Evolutionary conservation across 2,329 filamentous ascomycete species (phyloP).

Genomic region (Neofusicoccum umdonicola): DNA sequence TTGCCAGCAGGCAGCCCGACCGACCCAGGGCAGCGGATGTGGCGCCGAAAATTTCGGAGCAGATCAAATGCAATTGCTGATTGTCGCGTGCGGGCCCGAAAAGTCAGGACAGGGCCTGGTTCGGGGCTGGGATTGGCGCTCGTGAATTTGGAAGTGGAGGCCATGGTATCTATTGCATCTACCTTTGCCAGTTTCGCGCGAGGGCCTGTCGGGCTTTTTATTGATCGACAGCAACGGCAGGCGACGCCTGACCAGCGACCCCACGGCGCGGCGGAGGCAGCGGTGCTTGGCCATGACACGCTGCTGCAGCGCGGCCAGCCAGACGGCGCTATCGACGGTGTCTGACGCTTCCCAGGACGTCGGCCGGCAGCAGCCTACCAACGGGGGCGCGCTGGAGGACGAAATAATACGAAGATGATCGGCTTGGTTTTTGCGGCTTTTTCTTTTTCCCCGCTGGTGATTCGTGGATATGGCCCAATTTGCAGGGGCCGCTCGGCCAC

Average conservation of each 20-base stretch:
- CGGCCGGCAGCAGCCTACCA: constrained; percentile 5
- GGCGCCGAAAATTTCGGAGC: constrained; percentile 19
- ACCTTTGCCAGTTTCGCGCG: constrained; percentile 7
- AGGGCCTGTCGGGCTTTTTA: constrained; percentile 16
- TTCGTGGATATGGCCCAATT: constrained; percentile 10
- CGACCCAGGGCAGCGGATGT: constrained; percentile 12
- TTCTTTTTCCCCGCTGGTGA: constrained; percentile 17
- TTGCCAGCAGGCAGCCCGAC: neutral
- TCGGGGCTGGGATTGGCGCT: constrained; percentile 4
- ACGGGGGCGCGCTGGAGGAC: neutral
- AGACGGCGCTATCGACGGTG: constrained; percentile 13
- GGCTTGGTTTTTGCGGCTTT: constrained; percentile 16
- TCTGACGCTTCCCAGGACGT: constrained; percentile 13
- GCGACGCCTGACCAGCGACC: constrained; percentile 14
- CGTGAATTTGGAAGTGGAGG: constrained; percentile 13
- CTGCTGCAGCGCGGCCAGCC: constrained; percentile 3
- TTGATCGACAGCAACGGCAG: constrained; percentile 16
- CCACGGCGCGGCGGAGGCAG: constrained; percentile 2
- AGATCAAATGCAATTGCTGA: constrained; percentile 17
- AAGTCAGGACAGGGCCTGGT: neutral
- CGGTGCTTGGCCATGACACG: constrained; percentile 1
- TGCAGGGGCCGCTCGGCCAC: constrained; percentile 14
- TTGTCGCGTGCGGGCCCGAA: constrained; percentile 14
- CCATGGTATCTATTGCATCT: constrained; percentile 15
- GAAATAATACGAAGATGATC: constrained; percentile 17